Conservation (phyloP, 192 early-diverging fungal genomes). For the Martensiomyces pterosporus region DNA sequence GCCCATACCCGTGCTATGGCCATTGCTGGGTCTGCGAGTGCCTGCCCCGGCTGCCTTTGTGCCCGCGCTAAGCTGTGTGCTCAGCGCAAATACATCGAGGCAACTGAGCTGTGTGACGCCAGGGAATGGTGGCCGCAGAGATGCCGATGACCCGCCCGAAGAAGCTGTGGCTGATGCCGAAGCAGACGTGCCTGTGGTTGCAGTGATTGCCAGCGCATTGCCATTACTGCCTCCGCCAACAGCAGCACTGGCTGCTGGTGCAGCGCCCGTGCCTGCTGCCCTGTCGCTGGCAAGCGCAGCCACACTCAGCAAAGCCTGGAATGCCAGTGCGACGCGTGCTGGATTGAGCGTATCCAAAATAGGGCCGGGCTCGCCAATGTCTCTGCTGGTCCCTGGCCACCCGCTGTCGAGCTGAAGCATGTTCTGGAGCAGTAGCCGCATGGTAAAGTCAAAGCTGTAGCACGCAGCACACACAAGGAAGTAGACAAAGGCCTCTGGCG, state of each 20-base stretch:
- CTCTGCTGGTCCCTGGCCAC: slow-evolving; percentile 45
- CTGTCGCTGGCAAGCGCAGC: slow-evolving; percentile 33
- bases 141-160: neutral
- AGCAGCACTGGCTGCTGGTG: neutral
- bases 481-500: slow-evolving; percentile 43
- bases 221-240: too few species aligned
- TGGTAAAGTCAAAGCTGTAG: slow-evolving; percentile 50
- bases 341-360: slow-evolving; percentile 46
- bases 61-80: neutral
- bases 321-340: slow-evolving; percentile 38
- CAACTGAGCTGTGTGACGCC: slow-evolving; percentile 42
- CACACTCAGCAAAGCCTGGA: slow-evolving; percentile 43
- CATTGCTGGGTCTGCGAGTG: too few species aligned
- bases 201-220: neutral
- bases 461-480: slow-evolving; percentile 48
- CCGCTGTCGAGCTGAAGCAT: slow-evolving; percentile 49
- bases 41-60: neutral
- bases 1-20: neutral
- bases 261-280: neutral
- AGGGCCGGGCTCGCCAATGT: slow-evolving; percentile 34
- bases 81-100: slow-evolving; percentile 26
- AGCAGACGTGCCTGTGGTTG: neutral
- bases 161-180: neutral
- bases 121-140: slow-evolving; percentile 32
- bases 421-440: slow-evolving; percentile 36